A percentile compares a stretch with the other conserved stretches of the same genome.
These are phyloP conservation scores for Rhytidhysteron rufulum DNA, from an alignment of 2,329 filamentous ascomycete genomes.

Conservation along the genomic window DNA sequence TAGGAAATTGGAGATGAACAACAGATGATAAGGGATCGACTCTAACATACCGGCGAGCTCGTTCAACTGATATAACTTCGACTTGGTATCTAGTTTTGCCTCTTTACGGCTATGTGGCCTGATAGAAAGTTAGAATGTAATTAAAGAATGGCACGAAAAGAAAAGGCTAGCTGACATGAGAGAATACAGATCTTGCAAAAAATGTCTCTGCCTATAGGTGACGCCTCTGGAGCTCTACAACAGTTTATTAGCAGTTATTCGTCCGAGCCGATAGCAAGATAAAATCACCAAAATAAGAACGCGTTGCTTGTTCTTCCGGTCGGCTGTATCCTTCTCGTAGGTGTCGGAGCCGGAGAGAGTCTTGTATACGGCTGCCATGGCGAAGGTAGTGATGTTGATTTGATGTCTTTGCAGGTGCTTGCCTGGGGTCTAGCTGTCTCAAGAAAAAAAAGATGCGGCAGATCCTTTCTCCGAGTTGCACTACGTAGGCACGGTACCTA, in stretches of 20 bases:
- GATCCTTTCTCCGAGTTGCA: no score
- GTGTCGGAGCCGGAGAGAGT: slow-evolving; percentile 44
- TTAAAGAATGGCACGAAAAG: no score
- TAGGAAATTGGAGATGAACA: no score
- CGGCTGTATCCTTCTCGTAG: slow-evolving; percentile 31
- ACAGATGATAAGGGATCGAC: no score
- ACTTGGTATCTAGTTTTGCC: slow-evolving; percentile 95
- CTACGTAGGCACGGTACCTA: no score
- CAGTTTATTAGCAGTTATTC: slow-evolving; percentile 20
- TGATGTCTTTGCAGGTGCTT: no score
- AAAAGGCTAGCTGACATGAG: slow-evolving; percentile 69
- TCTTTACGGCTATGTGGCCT: slow-evolving; percentile 86
- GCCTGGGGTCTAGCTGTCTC: no score
- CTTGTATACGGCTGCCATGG: slow-evolving; percentile 59
- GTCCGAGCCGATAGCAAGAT: neutral
- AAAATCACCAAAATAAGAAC: slow-evolving; percentile 68
- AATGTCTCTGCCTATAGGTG: slow-evolving; percentile 88
- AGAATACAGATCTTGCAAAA: slow-evolving; percentile 82
- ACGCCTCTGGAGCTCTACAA: slow-evolving; percentile 75
- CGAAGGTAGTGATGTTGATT: no score
- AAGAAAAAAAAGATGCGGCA: no score
- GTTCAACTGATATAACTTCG: slow-evolving; percentile 59
- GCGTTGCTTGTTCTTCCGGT: slow-evolving; percentile 49
- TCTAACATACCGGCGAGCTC: slow-evolving; percentile 35
- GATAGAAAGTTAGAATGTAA: no score